phyloP scores from a whole-genome alignment of 2,329 filamentous ascomycete species.

The Alternaria consortialis region DNA sequence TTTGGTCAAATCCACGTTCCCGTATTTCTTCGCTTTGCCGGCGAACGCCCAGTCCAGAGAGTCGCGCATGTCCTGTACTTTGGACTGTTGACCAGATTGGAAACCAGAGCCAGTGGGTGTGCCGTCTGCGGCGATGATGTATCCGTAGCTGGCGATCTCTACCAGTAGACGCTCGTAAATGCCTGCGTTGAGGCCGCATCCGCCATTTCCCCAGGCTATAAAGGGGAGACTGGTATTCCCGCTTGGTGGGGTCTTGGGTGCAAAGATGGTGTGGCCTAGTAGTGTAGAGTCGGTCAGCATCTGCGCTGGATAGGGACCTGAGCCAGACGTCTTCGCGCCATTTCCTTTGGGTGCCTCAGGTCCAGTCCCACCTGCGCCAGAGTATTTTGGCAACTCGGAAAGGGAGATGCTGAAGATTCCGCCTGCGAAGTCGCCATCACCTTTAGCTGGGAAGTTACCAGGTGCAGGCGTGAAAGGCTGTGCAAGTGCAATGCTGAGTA shows the following conservation, averaged over 20 bases:
- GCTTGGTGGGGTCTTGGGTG: slow-evolving; percentile 22
- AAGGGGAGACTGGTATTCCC: slow-evolving; percentile 28
- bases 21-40: slow-evolving; percentile 30
- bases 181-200: slow-evolving; percentile 22
- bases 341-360: slow-evolving; percentile 16
- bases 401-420: slow-evolving; percentile 35
- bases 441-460: slow-evolving; percentile 30
- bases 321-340: slow-evolving; percentile 28
- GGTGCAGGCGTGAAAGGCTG: slow-evolving; percentile 25
- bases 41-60: slow-evolving; percentile 29
- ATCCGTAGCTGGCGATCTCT: slow-evolving; percentile 32
- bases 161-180: slow-evolving; percentile 28
- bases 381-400: slow-evolving; percentile 25
- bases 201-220: slow-evolving; percentile 33
- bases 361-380: slow-evolving; percentile 15
- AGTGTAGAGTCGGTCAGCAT: slow-evolving; percentile 29
- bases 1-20: slow-evolving; percentile 28
- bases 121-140: slow-evolving; percentile 32
- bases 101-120: slow-evolving; percentile 15
- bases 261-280: slow-evolving; percentile 28
- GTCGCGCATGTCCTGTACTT: slow-evolving; percentile 35
- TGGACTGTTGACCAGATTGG: slow-evolving; percentile 16
- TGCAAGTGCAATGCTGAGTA: neutral
- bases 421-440: slow-evolving; percentile 32
- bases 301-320: slow-evolving; percentile 30